phyloP scores from a whole-genome alignment of 2,329 filamentous ascomycete species.

The Sphaerostilbella broomeana region DNA sequence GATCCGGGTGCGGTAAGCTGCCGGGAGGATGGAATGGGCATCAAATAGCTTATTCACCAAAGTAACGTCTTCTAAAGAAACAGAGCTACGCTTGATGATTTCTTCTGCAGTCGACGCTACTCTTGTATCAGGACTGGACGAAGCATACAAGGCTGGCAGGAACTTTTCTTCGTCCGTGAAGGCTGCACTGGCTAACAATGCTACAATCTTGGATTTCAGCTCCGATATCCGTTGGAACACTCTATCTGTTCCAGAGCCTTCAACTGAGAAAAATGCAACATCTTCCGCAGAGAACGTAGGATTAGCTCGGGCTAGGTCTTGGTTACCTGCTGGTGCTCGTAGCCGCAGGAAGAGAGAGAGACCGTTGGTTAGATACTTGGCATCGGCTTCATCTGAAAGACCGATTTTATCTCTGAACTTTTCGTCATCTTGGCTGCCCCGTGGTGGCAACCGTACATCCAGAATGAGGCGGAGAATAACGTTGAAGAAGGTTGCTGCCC shows the following conservation, averaged over 20 bases:
- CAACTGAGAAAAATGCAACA: slow-evolving; percentile 24
- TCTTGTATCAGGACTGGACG: slow-evolving; percentile 73
- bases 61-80: slow-evolving; percentile 62
- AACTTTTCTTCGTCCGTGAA: slow-evolving; percentile 82
- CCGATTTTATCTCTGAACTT: slow-evolving; percentile 60
- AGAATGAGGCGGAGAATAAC: slow-evolving; percentile 71
- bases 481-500: slow-evolving; percentile 64
- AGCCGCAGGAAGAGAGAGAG: slow-evolving; percentile 65
- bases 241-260: slow-evolving; percentile 57
- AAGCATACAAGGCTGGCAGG: slow-evolving; percentile 74
- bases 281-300: slow-evolving; percentile 27
- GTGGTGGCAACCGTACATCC: slow-evolving; percentile 62
- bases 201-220: slow-evolving; percentile 53
- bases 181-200: slow-evolving; percentile 74
- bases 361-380: slow-evolving; percentile 65
- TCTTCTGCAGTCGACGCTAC: slow-evolving; percentile 84
- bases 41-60: slow-evolving; percentile 62
- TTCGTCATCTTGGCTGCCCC: slow-evolving; percentile 72
- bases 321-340: slow-evolving; percentile 24
- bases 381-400: slow-evolving; percentile 61
- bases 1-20: slow-evolving; percentile 70
- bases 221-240: slow-evolving; percentile 32
- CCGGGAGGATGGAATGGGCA: slow-evolving; percentile 66
- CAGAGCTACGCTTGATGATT: slow-evolving; percentile 70
- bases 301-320: slow-evolving; percentile 27